These are phyloP conservation scores for Mitragyna speciosa DNA, from an alignment of 257 asterid genomes.

Conservation along the genomic window DNA sequence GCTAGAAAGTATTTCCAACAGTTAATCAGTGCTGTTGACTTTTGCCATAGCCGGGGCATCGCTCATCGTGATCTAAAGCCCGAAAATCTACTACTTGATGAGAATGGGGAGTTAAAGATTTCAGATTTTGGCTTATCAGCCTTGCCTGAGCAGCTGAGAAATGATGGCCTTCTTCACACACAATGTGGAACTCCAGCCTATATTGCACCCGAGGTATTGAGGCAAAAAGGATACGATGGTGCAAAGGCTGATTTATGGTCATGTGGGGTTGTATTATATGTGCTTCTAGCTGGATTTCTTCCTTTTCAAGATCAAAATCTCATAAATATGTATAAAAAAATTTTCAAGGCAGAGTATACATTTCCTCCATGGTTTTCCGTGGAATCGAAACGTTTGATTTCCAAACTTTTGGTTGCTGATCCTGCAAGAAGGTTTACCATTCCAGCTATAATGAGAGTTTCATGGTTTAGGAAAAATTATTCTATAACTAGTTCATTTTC, in stretches of 20 bases:
- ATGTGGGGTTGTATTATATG: conserved; percentile 77
- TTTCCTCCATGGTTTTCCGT: conserved; percentile 76
- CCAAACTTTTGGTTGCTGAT: conserved; percentile 60
- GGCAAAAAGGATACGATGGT: conserved; percentile 77
- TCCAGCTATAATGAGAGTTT: conserved; percentile 44
- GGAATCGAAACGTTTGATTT: conserved; percentile 51
- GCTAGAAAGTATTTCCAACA: conserved; percentile 78
- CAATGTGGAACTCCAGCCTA: conserved; percentile 88
- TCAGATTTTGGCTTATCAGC: conserved; percentile 85
- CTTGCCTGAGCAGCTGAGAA: conserved; percentile 57
- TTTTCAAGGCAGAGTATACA: conserved; percentile 64
- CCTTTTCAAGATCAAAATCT: conserved; percentile 72
- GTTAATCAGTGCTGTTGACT: conserved; percentile 71
- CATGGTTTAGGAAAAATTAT: conserved; percentile 58
- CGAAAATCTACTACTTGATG: conserved; percentile 75
- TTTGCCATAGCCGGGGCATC: conserved; percentile 87
- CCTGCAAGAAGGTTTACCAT: conserved; percentile 57
- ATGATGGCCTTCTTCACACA: conserved; percentile 75
- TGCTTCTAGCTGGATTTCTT: conserved; percentile 62
- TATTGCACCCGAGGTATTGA: conserved; percentile 73
- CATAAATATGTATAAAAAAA: conserved; percentile 69
- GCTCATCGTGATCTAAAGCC: conserved; percentile 75
- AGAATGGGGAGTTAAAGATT: conserved; percentile 56
- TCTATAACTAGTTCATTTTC: conserved; percentile 34
- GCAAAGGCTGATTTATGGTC: conserved; percentile 85